Conservation (phyloP, 2,329 filamentous ascomycete species). For the Didymella exigua region DNA sequence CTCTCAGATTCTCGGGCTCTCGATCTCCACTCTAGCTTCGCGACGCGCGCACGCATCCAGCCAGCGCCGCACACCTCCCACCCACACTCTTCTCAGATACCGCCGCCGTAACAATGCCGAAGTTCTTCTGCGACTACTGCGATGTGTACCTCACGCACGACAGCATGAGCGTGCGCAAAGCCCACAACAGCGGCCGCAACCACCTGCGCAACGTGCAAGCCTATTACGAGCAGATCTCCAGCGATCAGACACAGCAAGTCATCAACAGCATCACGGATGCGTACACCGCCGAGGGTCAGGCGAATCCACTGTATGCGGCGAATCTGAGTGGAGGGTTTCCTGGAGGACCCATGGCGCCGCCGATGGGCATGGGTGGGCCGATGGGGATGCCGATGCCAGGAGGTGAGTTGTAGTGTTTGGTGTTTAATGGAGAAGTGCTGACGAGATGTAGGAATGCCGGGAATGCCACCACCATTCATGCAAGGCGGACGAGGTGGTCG, state of each 20-base stretch:
- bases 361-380: conserved; percentile 26
- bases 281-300: conserved; percentile 92
- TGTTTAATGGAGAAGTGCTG: conserved; percentile 3
- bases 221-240: conserved; percentile 98
- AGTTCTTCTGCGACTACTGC: conserved; percentile 79
- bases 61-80: not conserved
- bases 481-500: conserved; percentile 48
- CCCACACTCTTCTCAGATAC: not conserved
- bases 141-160: conserved; percentile 99
- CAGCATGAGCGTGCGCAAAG: conserved; percentile 99
- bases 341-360: conserved; percentile 31
- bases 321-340: conserved; percentile 56
- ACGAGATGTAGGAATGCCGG: conserved; percentile 36
- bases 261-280: conserved; percentile 98
- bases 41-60: conserved; percentile 23
- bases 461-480: conserved; percentile 50
- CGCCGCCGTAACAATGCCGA: conserved; percentile 24
- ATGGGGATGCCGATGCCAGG: conserved; percentile 29
- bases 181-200: conserved; percentile 95
- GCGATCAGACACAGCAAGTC: conserved; percentile 97
- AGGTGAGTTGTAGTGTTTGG: conserved; percentile 6
- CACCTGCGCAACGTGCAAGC: conserved; percentile 97
- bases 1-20: conserved; percentile 24
- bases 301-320: conserved; percentile 76
- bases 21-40: conserved; percentile 23